Base-by-base conservation (phyloP, 2,329 filamentous ascomycete genomes). In the Cercospora sojina region DNA sequence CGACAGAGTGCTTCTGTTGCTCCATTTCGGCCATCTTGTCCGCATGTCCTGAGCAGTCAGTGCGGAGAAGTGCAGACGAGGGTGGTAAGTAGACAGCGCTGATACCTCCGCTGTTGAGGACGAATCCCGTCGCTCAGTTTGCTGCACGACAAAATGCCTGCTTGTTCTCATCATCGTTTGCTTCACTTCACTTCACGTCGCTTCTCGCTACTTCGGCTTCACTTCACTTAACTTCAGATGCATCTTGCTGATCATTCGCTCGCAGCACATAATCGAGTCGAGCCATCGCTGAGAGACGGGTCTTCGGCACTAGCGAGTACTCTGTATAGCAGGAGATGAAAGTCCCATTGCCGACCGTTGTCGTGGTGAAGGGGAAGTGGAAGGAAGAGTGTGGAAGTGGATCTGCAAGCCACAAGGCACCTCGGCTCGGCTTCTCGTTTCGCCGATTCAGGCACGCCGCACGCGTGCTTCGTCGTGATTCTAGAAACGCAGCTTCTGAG, bases 391-490 rank as follows among this genome's bases (percentile, higher is more conserved):
- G 32, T 41, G 10, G 35, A 25, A 12, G 20, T 25, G 31, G 57
- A 59, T 9, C 56, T 23, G 31, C 18, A 16, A 13, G 12, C 20
- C 7, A 23, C 47, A 51, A 27, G 47, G 23, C 47, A 53, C 47
- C 47, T 53, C 23, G 47, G 47, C 47, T 53, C 47, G 47, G 47
- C 47, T 9, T 27, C 29, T 25, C 25, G 7, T 53, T 53, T 53
- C n/a, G 23, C 47, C 47, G 47, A 27, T 38, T 49, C 58, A 60
- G 58, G 32, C 58, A 53, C 47, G 41, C 35, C 38, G 32, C 58
- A 53, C 47, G 41, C 35, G 58, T 47, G 35, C 41, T 60, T 60
- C 58, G 35, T 60, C 58, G 58, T 49, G 41, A 43, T 60, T 60
- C 58, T 60, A 60, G 58, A 60, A 60, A 49, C 35, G 27, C 20